A percentile compares a stretch with the other conserved stretches of the same genome.
phyloP scores from a whole-genome alignment of 2,329 filamentous ascomycete species.

The Fusarium siculi region DNA sequence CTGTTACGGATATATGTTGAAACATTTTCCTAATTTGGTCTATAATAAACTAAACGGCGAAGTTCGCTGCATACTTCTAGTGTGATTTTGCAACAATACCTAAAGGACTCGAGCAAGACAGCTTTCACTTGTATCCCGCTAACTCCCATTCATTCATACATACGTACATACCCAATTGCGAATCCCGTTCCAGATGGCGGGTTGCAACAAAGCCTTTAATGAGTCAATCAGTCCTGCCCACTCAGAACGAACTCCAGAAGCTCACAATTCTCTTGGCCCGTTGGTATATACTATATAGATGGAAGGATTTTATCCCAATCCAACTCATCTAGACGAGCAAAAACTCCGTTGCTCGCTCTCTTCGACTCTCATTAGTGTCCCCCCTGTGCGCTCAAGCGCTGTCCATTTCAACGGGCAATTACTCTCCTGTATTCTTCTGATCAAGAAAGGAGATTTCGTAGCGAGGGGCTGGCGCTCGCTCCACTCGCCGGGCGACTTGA shows the following conservation, averaged over 20 bases:
- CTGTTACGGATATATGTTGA: background rate
- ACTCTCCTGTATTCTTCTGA: background rate
- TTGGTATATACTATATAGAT: background rate
- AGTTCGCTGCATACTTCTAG: constrained; percentile 10
- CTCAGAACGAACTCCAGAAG: background rate
- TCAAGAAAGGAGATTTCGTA: constrained; percentile 78
- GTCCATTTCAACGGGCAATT: background rate
- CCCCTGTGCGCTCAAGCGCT: background rate
- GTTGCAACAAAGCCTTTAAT: background rate
- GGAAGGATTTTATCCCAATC: background rate
- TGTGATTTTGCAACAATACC: constrained; percentile 8
- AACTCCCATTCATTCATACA: background rate
- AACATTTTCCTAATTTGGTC: constrained; percentile 1
- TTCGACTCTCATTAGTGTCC: background rate
- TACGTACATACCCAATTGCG: constrained; percentile 25
- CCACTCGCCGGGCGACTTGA: constrained; percentile 63
- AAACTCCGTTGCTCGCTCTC: background rate
- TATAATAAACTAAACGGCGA: constrained; percentile 14
- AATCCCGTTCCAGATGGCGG: background rate
- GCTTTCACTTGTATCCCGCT: background rate
- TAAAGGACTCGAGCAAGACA: constrained; percentile 11
- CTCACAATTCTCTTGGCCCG: background rate
- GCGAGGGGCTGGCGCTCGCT: constrained; percentile 81
- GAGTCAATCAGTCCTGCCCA: constrained; percentile 8
- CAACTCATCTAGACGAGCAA: background rate